Evolutionary conservation across 2,329 filamentous ascomycete genomes (phyloP).

Genomic region (Apiospora rasikravindrae): DNA sequence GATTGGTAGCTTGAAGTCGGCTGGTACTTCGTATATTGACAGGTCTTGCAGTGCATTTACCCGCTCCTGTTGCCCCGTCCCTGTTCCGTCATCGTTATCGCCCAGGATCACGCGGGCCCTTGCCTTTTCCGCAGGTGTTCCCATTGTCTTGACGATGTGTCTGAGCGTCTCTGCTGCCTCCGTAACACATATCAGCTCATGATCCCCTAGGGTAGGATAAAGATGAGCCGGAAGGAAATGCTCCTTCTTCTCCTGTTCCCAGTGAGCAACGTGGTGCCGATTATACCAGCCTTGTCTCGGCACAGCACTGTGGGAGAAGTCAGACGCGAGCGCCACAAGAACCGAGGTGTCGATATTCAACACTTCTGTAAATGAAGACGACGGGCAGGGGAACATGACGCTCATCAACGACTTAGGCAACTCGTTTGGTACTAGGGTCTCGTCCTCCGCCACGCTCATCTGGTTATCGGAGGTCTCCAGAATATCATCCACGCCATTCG

Average conservation of each 20-base stretch:
- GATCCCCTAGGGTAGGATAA: slow-evolving; percentile 64
- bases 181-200: slow-evolving; percentile 67
- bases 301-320: slow-evolving; percentile 66
- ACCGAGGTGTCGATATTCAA: slow-evolving; percentile 72
- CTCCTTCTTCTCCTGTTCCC: slow-evolving; percentile 66
- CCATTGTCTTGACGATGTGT: slow-evolving; percentile 69
- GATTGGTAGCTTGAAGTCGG: slow-evolving; percentile 60
- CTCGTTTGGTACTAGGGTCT: too few relatives aligned
- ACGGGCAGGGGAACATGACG: slow-evolving; percentile 36
- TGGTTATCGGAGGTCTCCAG: too few relatives aligned
- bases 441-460: too few relatives aligned
- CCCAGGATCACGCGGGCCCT: slow-evolving; percentile 64
- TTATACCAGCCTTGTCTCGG: slow-evolving; percentile 50
- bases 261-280: slow-evolving; percentile 65
- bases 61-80: slow-evolving; percentile 31
- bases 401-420: slow-evolving; percentile 25
- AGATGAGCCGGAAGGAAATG: slow-evolving; percentile 63
- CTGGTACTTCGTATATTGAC: slow-evolving; percentile 45
- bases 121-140: slow-evolving; percentile 62
- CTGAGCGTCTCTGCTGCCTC: slow-evolving; percentile 70
- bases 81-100: slow-evolving; percentile 19
- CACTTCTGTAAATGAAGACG: slow-evolving; percentile 30
- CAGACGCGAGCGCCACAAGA: slow-evolving; percentile 73
- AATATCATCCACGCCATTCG: too few relatives aligned
- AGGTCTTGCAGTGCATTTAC: slow-evolving; percentile 39